Conservation (phyloP, 208 protist genomes). For the Leishmania guyanensis region DNA sequence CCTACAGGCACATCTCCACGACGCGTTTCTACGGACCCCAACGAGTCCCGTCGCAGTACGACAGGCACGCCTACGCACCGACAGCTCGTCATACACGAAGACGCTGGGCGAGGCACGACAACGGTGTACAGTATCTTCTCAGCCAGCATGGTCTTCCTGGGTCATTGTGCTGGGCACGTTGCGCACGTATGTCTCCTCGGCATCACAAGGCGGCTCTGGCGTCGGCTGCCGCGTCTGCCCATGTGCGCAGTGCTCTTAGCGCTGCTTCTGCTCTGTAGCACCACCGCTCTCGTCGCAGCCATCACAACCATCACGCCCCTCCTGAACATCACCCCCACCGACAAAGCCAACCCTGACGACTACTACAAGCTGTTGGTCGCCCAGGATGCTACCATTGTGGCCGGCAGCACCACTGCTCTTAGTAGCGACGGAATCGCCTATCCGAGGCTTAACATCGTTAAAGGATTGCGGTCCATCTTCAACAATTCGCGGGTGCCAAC, state of each 20-base stretch:
- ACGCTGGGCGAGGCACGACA: neutral
- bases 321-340: neutral
- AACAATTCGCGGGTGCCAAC: neutral
- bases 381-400: conserved; percentile 28
- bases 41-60: neutral
- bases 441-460: neutral
- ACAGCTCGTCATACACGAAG: neutral
- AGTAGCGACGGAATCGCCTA: conserved; percentile 1
- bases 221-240: neutral
- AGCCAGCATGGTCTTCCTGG: neutral
- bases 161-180: neutral
- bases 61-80: neutral
- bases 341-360: neutral
- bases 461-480: conserved; percentile 10
- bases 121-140: neutral
- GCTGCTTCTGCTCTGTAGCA: neutral
- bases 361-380: conserved; percentile 8
- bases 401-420: conserved; percentile 3
- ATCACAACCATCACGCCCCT: neutral
- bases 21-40: neutral
- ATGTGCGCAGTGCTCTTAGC: neutral
- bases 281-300: neutral
- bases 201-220: neutral
- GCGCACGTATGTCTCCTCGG: neutral
- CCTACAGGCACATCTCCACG: neutral